Conservation (phyloP, 179 eudicot species). For the Silene coronaria region DNA sequence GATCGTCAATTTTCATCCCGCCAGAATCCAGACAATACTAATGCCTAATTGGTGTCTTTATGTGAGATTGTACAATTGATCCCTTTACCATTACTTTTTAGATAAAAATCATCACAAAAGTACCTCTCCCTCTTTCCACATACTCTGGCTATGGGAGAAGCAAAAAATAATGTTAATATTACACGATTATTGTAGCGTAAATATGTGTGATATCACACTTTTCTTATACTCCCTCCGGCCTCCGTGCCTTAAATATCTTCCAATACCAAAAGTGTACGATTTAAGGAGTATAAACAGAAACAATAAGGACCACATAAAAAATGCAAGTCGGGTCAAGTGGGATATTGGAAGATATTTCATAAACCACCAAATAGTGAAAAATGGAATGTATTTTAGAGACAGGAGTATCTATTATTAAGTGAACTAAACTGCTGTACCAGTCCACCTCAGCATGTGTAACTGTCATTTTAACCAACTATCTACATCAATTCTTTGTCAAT, state of each 20-base stretch:
- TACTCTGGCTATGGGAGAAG: background rate
- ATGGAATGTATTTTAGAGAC: too few relatives aligned
- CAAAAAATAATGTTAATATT: background rate
- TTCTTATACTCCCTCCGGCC: too few relatives aligned
- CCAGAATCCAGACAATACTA: slow-evolving; percentile 1
- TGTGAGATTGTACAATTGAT: slow-evolving; percentile 4
- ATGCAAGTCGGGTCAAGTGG: too few relatives aligned
- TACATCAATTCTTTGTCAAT: background rate
- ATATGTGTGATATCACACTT: background rate
- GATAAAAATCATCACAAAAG: background rate
- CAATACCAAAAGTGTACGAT: too few relatives aligned
- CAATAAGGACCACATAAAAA: too few relatives aligned
- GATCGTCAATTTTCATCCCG: background rate
- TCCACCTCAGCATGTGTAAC: background rate
- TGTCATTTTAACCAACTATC: background rate
- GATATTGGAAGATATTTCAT: too few relatives aligned
- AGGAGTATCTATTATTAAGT: background rate
- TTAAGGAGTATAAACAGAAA: too few relatives aligned
- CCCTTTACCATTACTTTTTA: background rate
- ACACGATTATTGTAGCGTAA: background rate
- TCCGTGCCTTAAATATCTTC: too few relatives aligned
- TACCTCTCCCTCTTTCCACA: background rate
- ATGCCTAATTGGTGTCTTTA: slow-evolving; percentile 4
- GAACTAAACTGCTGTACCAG: background rate
- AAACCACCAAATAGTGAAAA: too few relatives aligned